Conservation (phyloP, 495 filamentous ascomycete genomes). For the Aspergillus olivimuriae region DNA sequence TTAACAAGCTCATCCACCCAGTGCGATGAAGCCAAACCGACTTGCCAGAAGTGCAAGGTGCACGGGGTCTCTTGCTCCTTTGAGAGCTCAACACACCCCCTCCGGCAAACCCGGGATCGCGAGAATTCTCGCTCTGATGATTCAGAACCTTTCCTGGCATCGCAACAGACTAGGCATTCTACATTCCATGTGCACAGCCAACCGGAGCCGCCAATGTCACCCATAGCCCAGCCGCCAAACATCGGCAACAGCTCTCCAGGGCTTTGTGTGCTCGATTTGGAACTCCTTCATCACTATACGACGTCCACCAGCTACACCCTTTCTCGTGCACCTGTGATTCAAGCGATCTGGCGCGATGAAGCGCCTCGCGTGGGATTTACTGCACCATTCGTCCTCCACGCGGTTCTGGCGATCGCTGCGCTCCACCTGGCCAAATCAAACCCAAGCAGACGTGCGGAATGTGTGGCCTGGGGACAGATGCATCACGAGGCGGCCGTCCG, state of each 20-base stretch:
- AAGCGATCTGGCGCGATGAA: conserved; percentile 26
- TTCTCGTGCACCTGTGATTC: conserved; percentile 21
- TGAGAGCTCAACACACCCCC: not conserved
- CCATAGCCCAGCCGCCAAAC: no score
- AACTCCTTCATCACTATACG: conserved; percentile 32
- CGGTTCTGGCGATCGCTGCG: conserved; percentile 29
- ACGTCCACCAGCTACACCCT: conserved; percentile 33
- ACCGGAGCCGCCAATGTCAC: no score
- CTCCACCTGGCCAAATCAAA: conserved; percentile 27
- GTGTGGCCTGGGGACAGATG: conserved; percentile 20
- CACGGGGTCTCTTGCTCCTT: conserved; percentile 13
- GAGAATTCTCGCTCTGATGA: no score
- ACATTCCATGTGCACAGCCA: no score
- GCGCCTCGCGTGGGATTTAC: conserved; percentile 26
- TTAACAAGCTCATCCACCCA: not conserved
- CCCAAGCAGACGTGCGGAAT: conserved; percentile 13
- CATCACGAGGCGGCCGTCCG: conserved; percentile 30
- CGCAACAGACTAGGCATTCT: no score
- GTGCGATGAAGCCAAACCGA: conserved; percentile 8
- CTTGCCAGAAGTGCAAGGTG: conserved; percentile 6
- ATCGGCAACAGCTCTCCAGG: not conserved
- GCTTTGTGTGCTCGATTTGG: conserved; percentile 16
- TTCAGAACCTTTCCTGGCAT: no score
- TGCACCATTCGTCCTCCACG: conserved; percentile 25
- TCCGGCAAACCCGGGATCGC: no score